These are phyloP conservation scores for Holtermanniella nyarrowii DNA, from an alignment of 768 basidiomycete genomes.

Conservation along the genomic window DNA sequence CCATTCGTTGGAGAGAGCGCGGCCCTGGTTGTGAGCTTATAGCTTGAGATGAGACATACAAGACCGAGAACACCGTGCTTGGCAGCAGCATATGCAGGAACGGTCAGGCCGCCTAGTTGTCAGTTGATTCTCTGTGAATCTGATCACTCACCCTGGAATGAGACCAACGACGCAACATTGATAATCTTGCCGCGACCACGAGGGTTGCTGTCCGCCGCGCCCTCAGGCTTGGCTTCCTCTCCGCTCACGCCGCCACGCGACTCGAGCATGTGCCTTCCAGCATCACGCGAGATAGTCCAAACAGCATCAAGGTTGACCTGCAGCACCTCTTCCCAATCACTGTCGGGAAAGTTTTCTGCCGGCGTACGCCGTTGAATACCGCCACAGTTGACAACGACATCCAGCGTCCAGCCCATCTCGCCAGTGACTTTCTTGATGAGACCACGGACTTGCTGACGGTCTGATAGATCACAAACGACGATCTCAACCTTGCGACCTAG, in stretches of 20 bases:
- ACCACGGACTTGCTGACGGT: slow-evolving; percentile 47
- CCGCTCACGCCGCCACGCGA: slow-evolving; percentile 45
- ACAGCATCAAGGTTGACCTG: slow-evolving; percentile 78
- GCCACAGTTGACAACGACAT: slow-evolving; percentile 60
- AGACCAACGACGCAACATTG: slow-evolving; percentile 51
- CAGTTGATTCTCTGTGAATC: slow-evolving; percentile 25
- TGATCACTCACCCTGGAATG: slow-evolving; percentile 34
- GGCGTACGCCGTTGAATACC: slow-evolving; percentile 42
- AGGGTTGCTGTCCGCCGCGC: slow-evolving; percentile 31
- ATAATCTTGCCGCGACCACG: slow-evolving; percentile 57
- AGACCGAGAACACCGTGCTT: slow-evolving; percentile 67
- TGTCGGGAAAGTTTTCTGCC: slow-evolving; percentile 56
- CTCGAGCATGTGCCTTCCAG: slow-evolving; percentile 76
- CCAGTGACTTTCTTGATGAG: slow-evolving; percentile 49
- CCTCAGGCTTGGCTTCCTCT: slow-evolving; percentile 30
- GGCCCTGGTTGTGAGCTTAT: slow-evolving; percentile 48
- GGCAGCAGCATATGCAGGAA: slow-evolving; percentile 85
- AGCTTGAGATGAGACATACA: slow-evolving; percentile 15
- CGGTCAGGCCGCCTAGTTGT: slow-evolving; percentile 52
- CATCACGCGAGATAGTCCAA: slow-evolving; percentile 74
- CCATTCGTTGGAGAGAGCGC: slow-evolving; percentile 91
- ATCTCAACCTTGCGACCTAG: slow-evolving; percentile 41
- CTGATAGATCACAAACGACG: slow-evolving; percentile 52
- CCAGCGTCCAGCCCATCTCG: slow-evolving; percentile 48
- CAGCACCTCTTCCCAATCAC: slow-evolving; percentile 66